Evolutionary conservation across 495 filamentous ascomycete genomes (phyloP), one percentile per base, ranked within the genome.

Genomic region (Elasticomyces elasticus): DNA sequence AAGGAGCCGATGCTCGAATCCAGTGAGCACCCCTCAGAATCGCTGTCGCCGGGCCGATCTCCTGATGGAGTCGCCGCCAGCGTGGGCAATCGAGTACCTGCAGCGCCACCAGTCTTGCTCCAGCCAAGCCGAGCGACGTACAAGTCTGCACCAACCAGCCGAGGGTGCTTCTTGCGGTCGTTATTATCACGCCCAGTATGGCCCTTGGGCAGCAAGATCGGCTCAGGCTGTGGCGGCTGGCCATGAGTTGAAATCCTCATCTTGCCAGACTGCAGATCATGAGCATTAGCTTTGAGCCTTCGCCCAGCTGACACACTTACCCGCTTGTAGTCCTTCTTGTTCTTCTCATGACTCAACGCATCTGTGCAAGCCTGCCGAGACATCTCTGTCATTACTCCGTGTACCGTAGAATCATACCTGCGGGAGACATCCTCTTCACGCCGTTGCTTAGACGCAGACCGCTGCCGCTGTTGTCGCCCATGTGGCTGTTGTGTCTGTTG

Each of bases 121-220:
- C 55, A 60, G 6, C 71, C 72, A 7, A 78, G 58, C 6, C 75
- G 58, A 19, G 71, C 70, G n/a, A 78, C 75, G 47, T 77, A 78
- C 0, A 78, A 62, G 54, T 78, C 74, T 19, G 74, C 72, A 19
- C 75, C 74, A 17, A 71, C 66, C 0, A 78, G 67, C 20, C 72
- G 67, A 11, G 69, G 62, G 61, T 71, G 63, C 55, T 74, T 75
- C 48, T 62, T 75, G 0, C 75, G 66, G 10, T 72, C 72, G 28
- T 53, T 54, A 10, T 68, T 58, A 17, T 1, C 33, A 13, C 58
- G 54, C 6, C 56, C 53, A 5, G 54, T 53, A 1, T 47, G 64
- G 24, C 62, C 55, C 28, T 56, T 62, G 37, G 64, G 66, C 2
- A 65, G 43, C 4, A 68, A 58, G 15, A 64, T 44, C 15, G 63